Base-by-base conservation (phyloP, 2,329 filamentous ascomycete genomes). In the Claviceps sp. region DNA sequence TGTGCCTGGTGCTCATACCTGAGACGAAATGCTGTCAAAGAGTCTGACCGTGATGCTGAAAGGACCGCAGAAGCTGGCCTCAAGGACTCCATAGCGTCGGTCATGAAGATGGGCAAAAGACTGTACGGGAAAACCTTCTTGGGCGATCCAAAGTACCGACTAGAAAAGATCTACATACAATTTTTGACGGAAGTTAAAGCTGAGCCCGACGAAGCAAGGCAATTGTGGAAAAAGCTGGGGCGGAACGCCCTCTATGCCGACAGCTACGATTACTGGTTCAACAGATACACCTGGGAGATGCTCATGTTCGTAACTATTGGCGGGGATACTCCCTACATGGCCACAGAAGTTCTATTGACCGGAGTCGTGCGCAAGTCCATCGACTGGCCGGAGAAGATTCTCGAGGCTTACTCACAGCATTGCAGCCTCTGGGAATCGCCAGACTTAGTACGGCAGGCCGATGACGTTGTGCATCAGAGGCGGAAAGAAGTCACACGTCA, bases 1-100 rank as follows among this genome's bases (percentile, higher is more conserved):
- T 82, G 88, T 50, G 85, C 90, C 0, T 98, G 93, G 93, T 96
- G 91, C 62, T 89, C 88, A 48, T 97, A 91, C 59, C 76, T 98
- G 20, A 88, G 91, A 58, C 85, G 93, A 23, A 83, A 83, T 47
- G 88, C 91, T 17, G 89, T 95, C 71, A 75, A 82, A 52, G 75
- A 80, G 1, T 80, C 85, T 1, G 80, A 79, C 1, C 86, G 91
- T 53, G 90, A 96, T 63, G 87, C 91, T 50, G 76, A 86, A 36
- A 90, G 96, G 62, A 81, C 95, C 47, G 91, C 91, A 7, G 89
- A 97, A 62, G 86, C 95, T 43, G 91, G 89, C 11, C 83, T 98
- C 53, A 79, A 82, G 36, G 87, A 87, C 7, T 89, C 90, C 0
- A 75, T 97, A 9, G 88, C 95, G 65, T 87, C 89, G 57, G 86